Percentiles rank a stretch among this genome's conserved stretches.
Conservation (phyloP, 768 basidiomycete species). For the Russula griseocarnosa region DNA sequence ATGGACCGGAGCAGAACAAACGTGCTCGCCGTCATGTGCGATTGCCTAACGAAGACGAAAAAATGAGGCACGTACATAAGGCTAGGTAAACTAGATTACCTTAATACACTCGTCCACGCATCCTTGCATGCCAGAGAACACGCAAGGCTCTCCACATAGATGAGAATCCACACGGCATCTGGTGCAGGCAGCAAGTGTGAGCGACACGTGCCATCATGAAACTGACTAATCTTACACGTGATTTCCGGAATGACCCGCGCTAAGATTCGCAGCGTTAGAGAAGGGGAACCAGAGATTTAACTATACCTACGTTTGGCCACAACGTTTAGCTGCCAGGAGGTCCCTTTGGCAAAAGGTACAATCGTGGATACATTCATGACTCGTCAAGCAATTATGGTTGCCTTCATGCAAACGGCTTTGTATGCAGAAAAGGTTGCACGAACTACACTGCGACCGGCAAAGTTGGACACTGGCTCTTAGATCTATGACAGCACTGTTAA, state of each 20-base stretch:
- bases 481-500: conserved; percentile 45
- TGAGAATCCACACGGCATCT: conserved; percentile 49
- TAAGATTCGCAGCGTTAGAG: conserved; percentile 27
- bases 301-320: conserved; percentile 46
- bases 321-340: conserved; percentile 30
- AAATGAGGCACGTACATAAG: not conserved
- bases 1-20: conserved; percentile 52
- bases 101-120: conserved; percentile 52
- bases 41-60: conserved; percentile 37
- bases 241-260: conserved; percentile 53
- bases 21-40: conserved; percentile 50
- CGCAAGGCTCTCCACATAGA: conserved; percentile 52
- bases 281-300: not conserved
- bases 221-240: conserved; percentile 43
- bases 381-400: conserved; percentile 49
- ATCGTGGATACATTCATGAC: conserved; percentile 43
- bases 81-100: conserved; percentile 32
- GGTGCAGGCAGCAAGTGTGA: conserved; percentile 27
- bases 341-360: conserved; percentile 45
- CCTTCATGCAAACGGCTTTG: conserved; percentile 44
- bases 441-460: conserved; percentile 46
- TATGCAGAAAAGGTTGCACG: conserved; percentile 50
- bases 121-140: conserved; percentile 44
- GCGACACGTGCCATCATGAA: not conserved
- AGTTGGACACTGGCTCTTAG: conserved; percentile 46